These are phyloP conservation scores for Parathielavia hyrcaniae DNA, from an alignment of 495 filamentous ascomycete species.

Conservation along the genomic window DNA sequence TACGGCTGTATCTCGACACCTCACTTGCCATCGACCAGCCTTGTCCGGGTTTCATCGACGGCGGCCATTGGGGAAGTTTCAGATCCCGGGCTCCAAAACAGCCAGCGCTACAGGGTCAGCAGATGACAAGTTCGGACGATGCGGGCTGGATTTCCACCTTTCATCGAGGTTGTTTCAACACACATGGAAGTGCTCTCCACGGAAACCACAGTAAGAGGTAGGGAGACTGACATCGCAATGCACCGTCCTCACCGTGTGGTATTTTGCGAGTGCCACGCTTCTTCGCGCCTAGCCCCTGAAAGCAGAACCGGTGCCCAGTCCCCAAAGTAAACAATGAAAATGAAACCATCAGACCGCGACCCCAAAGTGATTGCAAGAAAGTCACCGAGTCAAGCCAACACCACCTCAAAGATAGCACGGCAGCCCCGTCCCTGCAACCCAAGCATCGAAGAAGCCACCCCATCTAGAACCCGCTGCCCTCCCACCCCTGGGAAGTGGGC, in stretches of 20 bases:
- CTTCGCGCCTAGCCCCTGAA: slow-evolving; percentile 4
- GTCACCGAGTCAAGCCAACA: no score
- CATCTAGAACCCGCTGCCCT: slow-evolving; percentile 13
- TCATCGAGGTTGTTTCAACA: not conserved
- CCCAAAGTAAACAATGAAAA: slow-evolving; percentile 10
- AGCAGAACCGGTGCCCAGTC: not conserved
- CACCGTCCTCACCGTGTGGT: slow-evolving; percentile 4
- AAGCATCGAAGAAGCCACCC: not conserved
- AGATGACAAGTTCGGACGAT: not conserved
- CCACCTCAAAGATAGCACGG: no score
- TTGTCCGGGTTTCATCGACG: slow-evolving; percentile 6
- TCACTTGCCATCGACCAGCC: not conserved
- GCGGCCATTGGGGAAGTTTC: not conserved
- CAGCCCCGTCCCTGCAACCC: not conserved
- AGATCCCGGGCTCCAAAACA: not conserved
- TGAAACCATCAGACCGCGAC: not conserved
- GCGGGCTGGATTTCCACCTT: not conserved
- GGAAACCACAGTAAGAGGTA: not conserved
- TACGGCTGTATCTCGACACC: not conserved
- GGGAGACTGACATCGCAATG: not conserved
- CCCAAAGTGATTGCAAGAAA: not conserved
- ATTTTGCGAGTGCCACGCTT: not conserved
- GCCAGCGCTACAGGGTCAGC: not conserved
- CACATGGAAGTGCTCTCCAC: no score
- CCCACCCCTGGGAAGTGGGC: slow-evolving; percentile 16